phyloP scores from a whole-genome alignment of 352 stramenopile genomes.

The Phytopythium litorale region DNA sequence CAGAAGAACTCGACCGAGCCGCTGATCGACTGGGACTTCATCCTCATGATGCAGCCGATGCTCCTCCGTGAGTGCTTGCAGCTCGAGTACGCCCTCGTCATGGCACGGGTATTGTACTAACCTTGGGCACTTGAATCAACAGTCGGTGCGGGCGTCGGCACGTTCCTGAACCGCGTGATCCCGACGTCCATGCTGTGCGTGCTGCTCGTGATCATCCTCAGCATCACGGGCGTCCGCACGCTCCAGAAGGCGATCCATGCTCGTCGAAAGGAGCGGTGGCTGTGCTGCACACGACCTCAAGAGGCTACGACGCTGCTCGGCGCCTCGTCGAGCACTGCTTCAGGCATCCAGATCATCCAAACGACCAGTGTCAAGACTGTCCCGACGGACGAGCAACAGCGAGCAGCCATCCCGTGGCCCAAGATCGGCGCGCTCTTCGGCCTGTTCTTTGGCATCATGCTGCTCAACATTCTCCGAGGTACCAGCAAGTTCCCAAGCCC shows the following conservation, averaged over 20 bases:
- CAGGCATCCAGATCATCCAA: constrained; percentile 10
- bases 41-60: constrained; percentile 96
- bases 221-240: constrained; percentile 83
- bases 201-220: constrained; percentile 88
- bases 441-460: constrained; percentile 88
- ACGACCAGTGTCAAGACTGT: constrained; percentile 20
- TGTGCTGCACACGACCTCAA: constrained; percentile 20
- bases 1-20: constrained; percentile 86
- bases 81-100: no score
- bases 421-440: constrained; percentile 83
- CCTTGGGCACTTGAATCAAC: neutral
- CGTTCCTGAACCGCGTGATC: constrained; percentile 91
- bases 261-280: constrained; percentile 82
- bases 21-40: constrained; percentile 97
- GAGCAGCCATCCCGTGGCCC: constrained; percentile 50
- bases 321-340: constrained; percentile 1
- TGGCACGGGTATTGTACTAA: neutral
- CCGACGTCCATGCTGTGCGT: constrained; percentile 87
- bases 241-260: constrained; percentile 88
- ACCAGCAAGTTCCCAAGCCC: constrained; percentile 84
- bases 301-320: constrained; percentile 16
- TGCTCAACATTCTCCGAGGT: constrained; percentile 93
- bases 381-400: constrained; percentile 12
- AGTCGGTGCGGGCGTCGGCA: constrained; percentile 76
- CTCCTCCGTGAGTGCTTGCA: constrained; percentile 43